Base-by-base conservation (phyloP, 805 yeast genomes). In the Blastobotrys peoriensis region DNA sequence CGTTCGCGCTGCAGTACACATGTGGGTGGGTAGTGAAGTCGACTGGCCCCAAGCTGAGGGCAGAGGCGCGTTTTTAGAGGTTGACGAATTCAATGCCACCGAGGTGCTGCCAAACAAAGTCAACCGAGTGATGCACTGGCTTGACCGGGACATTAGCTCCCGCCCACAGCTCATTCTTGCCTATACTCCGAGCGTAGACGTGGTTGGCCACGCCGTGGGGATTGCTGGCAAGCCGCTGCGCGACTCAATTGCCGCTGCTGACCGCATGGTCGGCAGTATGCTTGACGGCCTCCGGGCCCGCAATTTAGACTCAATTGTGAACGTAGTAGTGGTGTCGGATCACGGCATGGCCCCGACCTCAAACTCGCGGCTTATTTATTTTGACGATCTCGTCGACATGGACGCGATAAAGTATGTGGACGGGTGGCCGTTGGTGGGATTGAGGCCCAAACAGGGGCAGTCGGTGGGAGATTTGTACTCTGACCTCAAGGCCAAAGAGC, bases 21-120 rank as follows among this genome's bases (percentile, higher is more conserved):
- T 87, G 96, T 89, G 95, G 95, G 96, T 96, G 0, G 96, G 96
- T 1, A 79, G 88, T 47, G 95, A 87, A 54, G 94, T 80, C 5
- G 72, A 74, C 20, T 78, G 75, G 57, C 37, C 19, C 3, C 10
- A 16, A 19, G 16, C 16, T 19, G 65, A 64, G 28, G 46, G 58
- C 45, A 69, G 75, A 44, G 61, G 62, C 3, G 73, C 71, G 18
- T 80, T 83, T 1, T 74, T 72, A 39, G 52, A 48, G 38, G 76
- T 78, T 27, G 93, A 83, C 52, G 63, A 65, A 43, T 89, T 75
- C 64, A 79, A 86, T 56, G 78, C 77, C 3, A 63, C 78, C 1
- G 95, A 85, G 62, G 52, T 71, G 0, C 64, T 86, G 13, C 67
- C 74, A 2, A 56, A 65, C 2, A 89, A 88, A 59, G 67, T 71